Evolutionary conservation across 768 basidiomycete genomes (phyloP).

Genomic region (Leccinum boreale): DNA sequence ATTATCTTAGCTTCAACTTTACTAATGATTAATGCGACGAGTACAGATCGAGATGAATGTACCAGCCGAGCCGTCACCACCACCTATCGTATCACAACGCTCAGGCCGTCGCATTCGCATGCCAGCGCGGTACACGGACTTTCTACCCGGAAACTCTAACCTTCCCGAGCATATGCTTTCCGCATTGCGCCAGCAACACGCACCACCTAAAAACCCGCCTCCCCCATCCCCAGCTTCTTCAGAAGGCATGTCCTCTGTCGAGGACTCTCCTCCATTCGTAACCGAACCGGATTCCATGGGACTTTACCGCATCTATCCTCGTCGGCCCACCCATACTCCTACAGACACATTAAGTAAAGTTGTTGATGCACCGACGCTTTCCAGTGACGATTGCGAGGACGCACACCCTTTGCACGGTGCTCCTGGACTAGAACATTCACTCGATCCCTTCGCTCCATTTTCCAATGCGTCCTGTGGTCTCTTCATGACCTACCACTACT

Average conservation of each 20-base stretch:
- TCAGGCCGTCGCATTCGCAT: not conserved
- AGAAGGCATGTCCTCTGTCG: not conserved
- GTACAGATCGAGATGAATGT: no score
- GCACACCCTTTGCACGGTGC: not conserved
- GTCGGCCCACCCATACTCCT: no score
- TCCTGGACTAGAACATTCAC: not conserved
- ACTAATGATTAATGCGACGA: no score
- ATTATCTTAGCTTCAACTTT: no score
- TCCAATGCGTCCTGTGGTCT: constrained; percentile 5
- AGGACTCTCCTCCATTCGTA: not conserved
- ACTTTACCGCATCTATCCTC: not conserved
- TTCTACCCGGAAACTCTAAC: not conserved
- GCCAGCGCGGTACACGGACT: not conserved
- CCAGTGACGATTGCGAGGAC: not conserved
- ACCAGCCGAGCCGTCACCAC: not conserved
- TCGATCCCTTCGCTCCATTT: not conserved
- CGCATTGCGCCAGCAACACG: not conserved
- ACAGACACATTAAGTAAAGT: no score
- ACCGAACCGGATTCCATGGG: not conserved
- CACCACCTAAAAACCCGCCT: not conserved
- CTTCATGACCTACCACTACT: constrained; percentile 32
- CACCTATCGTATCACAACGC: not conserved
- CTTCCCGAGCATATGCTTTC: not conserved
- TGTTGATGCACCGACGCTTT: not conserved
- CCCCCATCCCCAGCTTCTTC: not conserved